These are phyloP conservation scores for Amanita phalloides DNA, from an alignment of 768 basidiomycete genomes.

Conservation along the genomic window DNA sequence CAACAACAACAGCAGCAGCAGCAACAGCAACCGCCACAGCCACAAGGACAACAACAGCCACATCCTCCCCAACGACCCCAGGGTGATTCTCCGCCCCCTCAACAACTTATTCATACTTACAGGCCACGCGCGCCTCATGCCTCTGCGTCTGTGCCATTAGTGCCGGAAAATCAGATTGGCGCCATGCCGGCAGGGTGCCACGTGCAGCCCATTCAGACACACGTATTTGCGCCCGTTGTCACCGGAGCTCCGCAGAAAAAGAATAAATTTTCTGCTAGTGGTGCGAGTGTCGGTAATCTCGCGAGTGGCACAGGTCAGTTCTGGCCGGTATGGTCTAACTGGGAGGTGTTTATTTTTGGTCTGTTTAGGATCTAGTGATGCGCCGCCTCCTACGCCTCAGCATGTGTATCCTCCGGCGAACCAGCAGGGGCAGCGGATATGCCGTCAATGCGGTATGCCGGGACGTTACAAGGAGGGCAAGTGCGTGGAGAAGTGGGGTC, in stretches of 20 bases:
- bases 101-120: conserved; percentile 4
- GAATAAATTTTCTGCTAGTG: conserved; percentile 30
- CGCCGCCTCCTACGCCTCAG: conserved; percentile 15
- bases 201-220: conserved; percentile 41
- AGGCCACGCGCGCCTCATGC: conserved; percentile 7
- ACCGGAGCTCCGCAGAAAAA: conserved; percentile 68
- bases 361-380: conserved; percentile 8
- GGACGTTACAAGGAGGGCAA: conserved; percentile 79
- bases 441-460: conserved; percentile 61
- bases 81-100: conserved; percentile 1
- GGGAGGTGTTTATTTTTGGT: conserved; percentile 1
- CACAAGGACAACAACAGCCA: not conserved
- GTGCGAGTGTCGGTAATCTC: conserved; percentile 7
- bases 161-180: conserved; percentile 7
- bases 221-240: conserved; percentile 64
- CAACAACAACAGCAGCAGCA: not conserved
- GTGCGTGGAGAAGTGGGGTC: conserved; percentile 85
- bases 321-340: not conserved
- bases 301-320: not conserved
- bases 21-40: not conserved
- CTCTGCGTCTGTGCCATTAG: conserved; percentile 6
- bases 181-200: conserved; percentile 14
- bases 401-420: conserved; percentile 37
- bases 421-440: conserved; percentile 61
- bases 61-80: not conserved